These are phyloP conservation scores for Sugiyamaella grinbergsii DNA, from an alignment of 1,139 yeast species.

Conservation along the genomic window DNA sequence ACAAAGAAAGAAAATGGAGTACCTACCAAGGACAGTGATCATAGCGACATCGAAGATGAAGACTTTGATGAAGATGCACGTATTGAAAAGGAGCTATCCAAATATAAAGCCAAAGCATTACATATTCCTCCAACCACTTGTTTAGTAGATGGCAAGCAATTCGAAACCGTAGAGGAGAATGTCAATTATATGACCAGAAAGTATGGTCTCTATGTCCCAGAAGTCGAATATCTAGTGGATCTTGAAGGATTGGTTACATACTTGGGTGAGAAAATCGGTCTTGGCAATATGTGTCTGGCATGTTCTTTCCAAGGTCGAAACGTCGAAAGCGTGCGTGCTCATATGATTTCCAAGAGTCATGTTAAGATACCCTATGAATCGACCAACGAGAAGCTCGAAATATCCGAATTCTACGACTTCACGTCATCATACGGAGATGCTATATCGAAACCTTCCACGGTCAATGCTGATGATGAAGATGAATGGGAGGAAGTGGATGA, in stretches of 20 bases:
- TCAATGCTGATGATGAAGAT: slow-evolving; percentile 46
- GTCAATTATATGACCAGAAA: slow-evolving; percentile 71
- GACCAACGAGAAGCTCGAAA: slow-evolving; percentile 75
- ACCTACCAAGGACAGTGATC: slow-evolving; percentile 35
- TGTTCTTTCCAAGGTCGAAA: slow-evolving; percentile 84
- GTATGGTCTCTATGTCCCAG: slow-evolving; percentile 90
- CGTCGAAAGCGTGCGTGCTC: slow-evolving; percentile 87
- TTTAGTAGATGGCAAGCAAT: slow-evolving; percentile 67
- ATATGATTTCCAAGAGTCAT: slow-evolving; percentile 83
- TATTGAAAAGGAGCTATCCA: slow-evolving; percentile 41
- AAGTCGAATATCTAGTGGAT: slow-evolving; percentile 66
- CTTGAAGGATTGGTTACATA: slow-evolving; percentile 70
- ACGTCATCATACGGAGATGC: slow-evolving; percentile 56
- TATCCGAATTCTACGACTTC: slow-evolving; percentile 86
- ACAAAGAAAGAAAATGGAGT: slow-evolving; percentile 28
- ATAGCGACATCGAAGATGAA: slow-evolving; percentile 36
- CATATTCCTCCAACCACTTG: slow-evolving; percentile 70
- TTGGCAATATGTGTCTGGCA: slow-evolving; percentile 81
- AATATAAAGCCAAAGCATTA: slow-evolving; percentile 52
- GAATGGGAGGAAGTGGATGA: too few species aligned
- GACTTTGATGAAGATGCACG: slow-evolving; percentile 40
- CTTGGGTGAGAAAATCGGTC: slow-evolving; percentile 78
- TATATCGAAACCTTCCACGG: slow-evolving; percentile 33
- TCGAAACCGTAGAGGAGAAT: slow-evolving; percentile 59
- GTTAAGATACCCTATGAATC: slow-evolving; percentile 86